Base-by-base conservation (phyloP, 2,329 filamentous ascomycete genomes). In the Talaromyces sp. region DNA sequence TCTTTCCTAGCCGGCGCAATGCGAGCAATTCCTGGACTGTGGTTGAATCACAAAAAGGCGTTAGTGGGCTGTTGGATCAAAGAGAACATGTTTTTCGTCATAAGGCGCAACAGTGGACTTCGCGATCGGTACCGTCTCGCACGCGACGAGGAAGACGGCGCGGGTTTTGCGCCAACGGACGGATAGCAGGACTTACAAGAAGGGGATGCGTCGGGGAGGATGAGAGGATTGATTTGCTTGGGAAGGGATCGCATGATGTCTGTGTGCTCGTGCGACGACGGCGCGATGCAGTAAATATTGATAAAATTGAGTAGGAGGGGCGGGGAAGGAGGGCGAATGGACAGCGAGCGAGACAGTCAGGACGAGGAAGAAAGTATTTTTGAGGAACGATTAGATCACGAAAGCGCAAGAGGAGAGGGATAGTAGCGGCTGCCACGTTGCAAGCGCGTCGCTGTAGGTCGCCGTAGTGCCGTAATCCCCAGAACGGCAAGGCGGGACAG, bases 1-100 rank as follows among this genome's bases (percentile, higher is more conserved):
- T 99, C 80, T 97, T 93, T 56, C 94, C 95, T 54, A 99, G 85
- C 71, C 94, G 91, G 74, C 95, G 90, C 74, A 93, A 89, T 77
- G 89, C 83, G 69, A 97, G 87, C 64, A 97, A 88, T 67, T 92
- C 89, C 67, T 84, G 76, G 78, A 90, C 90, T 93, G 73, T 33
- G 22, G 49, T 24, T 35, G 52, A 22, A 47, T 54, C 43, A 56
- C 39, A 45, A 50, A 62, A 47, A 65, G 62, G 62, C 43, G 64
- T 68, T 67, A 70, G 67, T 50, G 58, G 52, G 22, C 37, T 50
- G 47, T 31, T 27, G 13, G 56, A 24, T 7, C n/a, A 9, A 41
- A 66, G 13, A 49, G 27, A 31, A 31, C 27, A 11, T 37, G 9
- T 37, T 54, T 24, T 54, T 62, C n/a, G n/a, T 14, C 47, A 16